Conservation (phyloP, 805 yeast species). For the Ogataea ramenticola region DNA sequence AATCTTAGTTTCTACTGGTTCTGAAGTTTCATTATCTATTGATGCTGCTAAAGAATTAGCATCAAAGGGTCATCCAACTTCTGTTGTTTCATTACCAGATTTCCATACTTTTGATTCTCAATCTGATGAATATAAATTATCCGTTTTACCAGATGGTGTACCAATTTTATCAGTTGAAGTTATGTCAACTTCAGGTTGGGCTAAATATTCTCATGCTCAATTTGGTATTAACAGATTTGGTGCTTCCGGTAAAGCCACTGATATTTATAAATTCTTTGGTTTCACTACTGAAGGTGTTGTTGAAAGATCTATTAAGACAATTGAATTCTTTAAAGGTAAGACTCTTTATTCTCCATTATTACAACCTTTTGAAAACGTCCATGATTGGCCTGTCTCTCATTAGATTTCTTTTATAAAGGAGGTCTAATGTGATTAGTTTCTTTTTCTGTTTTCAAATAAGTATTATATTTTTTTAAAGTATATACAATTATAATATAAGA, state of each 20-base stretch:
- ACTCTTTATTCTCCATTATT: constrained; percentile 67
- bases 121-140: constrained; percentile 67
- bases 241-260: constrained; percentile 86
- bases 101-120: constrained; percentile 85
- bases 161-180: constrained; percentile 95
- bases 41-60: constrained; percentile 74
- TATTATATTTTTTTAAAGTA: background rate
- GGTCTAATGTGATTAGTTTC: too few relatives aligned
- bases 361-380: constrained; percentile 54
- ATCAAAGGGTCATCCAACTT: constrained; percentile 58
- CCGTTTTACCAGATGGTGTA: constrained; percentile 90
- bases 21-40: constrained; percentile 80
- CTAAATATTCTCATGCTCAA: constrained; percentile 91
- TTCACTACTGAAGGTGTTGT: constrained; percentile 94
- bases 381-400: constrained; percentile 4
- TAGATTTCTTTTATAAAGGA: constrained; percentile 1
- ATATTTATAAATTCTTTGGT: constrained; percentile 76
- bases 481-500: background rate
- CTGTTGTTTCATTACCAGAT: constrained; percentile 91
- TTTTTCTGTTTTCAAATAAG: background rate
- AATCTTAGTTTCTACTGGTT: constrained; percentile 86
- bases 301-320: constrained; percentile 71
- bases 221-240: constrained; percentile 95
- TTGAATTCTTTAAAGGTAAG: constrained; percentile 77
- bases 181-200: constrained; percentile 86